phyloP scores from a whole-genome alignment of 2,329 filamentous ascomycete species.

The Fonsecaea pugnacius region DNA sequence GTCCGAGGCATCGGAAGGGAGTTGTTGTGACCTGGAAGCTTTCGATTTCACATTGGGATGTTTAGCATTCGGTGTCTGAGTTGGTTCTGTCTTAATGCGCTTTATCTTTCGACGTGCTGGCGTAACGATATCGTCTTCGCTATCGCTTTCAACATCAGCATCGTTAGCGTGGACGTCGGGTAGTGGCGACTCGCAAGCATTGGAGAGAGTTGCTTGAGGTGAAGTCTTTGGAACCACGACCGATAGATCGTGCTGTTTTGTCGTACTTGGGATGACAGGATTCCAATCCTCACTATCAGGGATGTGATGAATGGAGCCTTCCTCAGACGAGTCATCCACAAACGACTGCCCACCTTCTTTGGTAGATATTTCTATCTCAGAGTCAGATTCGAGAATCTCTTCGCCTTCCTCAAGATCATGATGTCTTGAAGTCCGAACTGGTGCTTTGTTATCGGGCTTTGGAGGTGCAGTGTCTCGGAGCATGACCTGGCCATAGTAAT shows the following conservation, averaged over 20 bases:
- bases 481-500: constrained; percentile 54
- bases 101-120: constrained; percentile 15
- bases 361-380: constrained; percentile 37
- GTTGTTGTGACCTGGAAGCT: background rate
- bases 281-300: constrained; percentile 26
- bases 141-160: constrained; percentile 32
- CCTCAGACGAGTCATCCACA: constrained; percentile 42
- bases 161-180: constrained; percentile 23
- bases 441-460: constrained; percentile 26
- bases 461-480: constrained; percentile 41
- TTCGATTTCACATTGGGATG: background rate
- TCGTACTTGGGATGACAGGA: constrained; percentile 14
- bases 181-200: background rate
- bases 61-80: constrained; percentile 5
- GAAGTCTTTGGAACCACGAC: background rate
- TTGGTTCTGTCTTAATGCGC: background rate
- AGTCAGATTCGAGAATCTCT: constrained; percentile 50
- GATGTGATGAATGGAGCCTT: constrained; percentile 29
- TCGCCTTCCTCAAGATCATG: constrained; percentile 49
- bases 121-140: constrained; percentile 30
- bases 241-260: background rate
- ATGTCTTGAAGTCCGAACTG: constrained; percentile 4
- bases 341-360: constrained; percentile 58
- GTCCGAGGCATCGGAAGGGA: constrained; percentile 29
- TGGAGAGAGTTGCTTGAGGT: background rate